A percentile compares a stretch with the other conserved stretches of the same genome.
These are phyloP conservation scores for Tulasnella sp. DNA, from an alignment of 768 basidiomycete species.

Conservation along the genomic window DNA sequence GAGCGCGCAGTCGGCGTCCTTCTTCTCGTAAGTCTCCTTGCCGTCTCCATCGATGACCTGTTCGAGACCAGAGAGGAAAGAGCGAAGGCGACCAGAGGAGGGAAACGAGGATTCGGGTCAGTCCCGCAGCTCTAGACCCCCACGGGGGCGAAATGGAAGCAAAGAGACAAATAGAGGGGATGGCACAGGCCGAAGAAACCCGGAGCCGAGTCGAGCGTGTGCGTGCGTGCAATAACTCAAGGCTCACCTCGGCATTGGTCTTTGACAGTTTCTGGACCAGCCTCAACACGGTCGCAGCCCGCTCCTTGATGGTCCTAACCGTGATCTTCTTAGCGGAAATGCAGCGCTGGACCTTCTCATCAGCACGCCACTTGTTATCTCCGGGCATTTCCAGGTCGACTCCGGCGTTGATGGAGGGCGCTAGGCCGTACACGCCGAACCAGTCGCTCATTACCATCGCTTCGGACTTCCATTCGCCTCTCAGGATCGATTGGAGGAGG, in stretches of 20 bases:
- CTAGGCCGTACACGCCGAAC: constrained; percentile 54
- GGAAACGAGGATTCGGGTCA: constrained; percentile 46
- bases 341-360: constrained; percentile 23
- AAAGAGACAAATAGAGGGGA: constrained; percentile 45
- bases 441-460: constrained; percentile 66
- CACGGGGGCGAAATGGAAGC: constrained; percentile 30
- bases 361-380: constrained; percentile 39
- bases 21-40: constrained; percentile 69
- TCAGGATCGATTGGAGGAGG: constrained; percentile 57
- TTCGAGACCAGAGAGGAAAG: constrained; percentile 49
- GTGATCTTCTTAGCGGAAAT: constrained; percentile 51
- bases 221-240: constrained; percentile 34
- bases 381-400: constrained; percentile 68
- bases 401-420: constrained; percentile 59
- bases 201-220: constrained; percentile 40
- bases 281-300: constrained; percentile 36
- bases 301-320: constrained; percentile 38
- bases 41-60: constrained; percentile 51
- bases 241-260: constrained; percentile 65
- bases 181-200: background rate
- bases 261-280: constrained; percentile 70
- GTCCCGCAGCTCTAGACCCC: background rate
- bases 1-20: constrained; percentile 61
- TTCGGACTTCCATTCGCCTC: constrained; percentile 67
- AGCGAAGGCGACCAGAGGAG: constrained; percentile 43